Conservation (phyloP, 345 rosid genomes). For the Clausena lansium region DNA sequence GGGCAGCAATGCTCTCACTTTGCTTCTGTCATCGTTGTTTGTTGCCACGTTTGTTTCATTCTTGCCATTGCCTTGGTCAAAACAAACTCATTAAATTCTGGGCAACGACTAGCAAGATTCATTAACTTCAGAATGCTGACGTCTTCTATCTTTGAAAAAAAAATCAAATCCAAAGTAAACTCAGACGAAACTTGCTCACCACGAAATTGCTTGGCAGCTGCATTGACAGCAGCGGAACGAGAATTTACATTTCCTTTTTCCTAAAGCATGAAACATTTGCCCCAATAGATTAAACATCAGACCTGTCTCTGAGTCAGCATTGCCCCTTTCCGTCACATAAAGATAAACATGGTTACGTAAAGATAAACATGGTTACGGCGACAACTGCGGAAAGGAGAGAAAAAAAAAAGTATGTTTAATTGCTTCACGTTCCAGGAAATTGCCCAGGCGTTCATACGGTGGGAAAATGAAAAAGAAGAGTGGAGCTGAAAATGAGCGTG, state of each 20-base stretch:
- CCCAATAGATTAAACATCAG: not conserved
- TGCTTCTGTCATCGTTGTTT: not conserved
- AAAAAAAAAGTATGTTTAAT: not conserved
- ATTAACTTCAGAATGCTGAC: not conserved
- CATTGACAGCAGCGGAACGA: not conserved
- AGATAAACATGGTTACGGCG: not conserved
- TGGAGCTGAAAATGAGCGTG: not conserved
- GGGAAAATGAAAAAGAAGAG: not conserved
- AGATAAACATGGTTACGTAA: not conserved
- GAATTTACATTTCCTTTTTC: not conserved
- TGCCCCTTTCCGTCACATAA: not conserved
- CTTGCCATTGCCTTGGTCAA: not conserved
- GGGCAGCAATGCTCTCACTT: not conserved
- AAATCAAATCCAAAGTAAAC: not conserved
- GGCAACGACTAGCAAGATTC: not conserved
- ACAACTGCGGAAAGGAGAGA: not conserved
- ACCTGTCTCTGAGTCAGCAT: not conserved
- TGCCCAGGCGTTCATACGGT: too few relatives aligned
- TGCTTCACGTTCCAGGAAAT: not conserved
- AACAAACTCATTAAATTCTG: not conserved
- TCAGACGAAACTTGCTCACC: not conserved
- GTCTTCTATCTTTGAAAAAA: not conserved
- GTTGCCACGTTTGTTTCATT: not conserved
- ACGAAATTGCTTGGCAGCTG: conserved; percentile 2
- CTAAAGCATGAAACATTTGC: not conserved